phyloP scores from a whole-genome alignment of 208 protist species.

The Acanthamoeba lenticulata region DNA sequence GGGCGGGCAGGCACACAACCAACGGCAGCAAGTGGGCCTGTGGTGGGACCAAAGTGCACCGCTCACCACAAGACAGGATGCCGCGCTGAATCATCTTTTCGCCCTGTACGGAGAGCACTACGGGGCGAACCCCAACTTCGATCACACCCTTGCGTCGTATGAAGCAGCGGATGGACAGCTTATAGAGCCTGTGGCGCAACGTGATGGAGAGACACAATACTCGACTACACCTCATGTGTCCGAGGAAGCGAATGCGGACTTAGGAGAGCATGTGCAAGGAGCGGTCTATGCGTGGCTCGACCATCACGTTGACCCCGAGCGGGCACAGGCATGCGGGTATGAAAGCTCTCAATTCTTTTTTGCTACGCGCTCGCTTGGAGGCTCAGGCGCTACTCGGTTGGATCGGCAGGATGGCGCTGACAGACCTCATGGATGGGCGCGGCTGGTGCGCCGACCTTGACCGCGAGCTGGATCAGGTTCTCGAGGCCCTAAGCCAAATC shows the following conservation, averaged over 20 bases:
- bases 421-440: background rate
- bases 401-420: background rate
- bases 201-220: background rate
- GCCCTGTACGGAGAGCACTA: background rate
- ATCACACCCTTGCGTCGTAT: too few species aligned
- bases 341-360: background rate
- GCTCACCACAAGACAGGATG: background rate
- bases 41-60: background rate
- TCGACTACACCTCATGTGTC: background rate
- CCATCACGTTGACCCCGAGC: background rate
- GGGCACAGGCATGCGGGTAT: background rate
- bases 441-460: background rate
- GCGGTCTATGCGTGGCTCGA: background rate
- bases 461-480: background rate
- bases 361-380: background rate
- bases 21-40: background rate
- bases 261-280: background rate
- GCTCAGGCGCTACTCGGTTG: background rate
- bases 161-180: background rate
- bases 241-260: background rate
- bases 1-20: background rate
- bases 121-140: background rate
- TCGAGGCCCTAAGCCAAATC: background rate
- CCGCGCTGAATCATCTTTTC: background rate
- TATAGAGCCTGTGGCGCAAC: background rate